phyloP scores from a whole-genome alignment of 2,329 filamentous ascomycete species.

The Xylaria sp. region DNA sequence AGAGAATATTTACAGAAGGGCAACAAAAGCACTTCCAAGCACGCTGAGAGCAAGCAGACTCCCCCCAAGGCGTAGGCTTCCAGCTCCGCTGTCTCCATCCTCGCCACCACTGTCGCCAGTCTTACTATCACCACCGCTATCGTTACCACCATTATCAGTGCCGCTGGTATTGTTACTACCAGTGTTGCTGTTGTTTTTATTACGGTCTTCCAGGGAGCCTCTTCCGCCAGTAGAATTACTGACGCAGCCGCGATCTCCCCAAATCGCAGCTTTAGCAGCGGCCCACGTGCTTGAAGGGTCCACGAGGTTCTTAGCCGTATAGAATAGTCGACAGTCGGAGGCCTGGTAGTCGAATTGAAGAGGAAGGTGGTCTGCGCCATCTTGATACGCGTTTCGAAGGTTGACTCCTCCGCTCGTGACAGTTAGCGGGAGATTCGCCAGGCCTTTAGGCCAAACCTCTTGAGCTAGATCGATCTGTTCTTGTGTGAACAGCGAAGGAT shows the following conservation, averaged over 20 bases:
- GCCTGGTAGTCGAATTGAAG: slow-evolving; percentile 34
- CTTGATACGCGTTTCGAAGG: slow-evolving; percentile 25
- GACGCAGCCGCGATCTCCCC: slow-evolving; percentile 51
- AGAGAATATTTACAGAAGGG: not conserved
- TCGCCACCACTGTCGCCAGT: not conserved
- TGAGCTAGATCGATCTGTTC: slow-evolving; percentile 6
- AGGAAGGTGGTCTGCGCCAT: slow-evolving; percentile 23
- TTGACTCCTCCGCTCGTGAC: slow-evolving; percentile 22
- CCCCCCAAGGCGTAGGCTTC: slow-evolving; percentile 3
- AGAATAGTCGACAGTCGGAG: slow-evolving; percentile 59
- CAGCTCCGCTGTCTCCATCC: slow-evolving; percentile 11
- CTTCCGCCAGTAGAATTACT: slow-evolving; percentile 40
- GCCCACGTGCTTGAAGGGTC: slow-evolving; percentile 56
- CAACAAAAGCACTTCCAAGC: not conserved
- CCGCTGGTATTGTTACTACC: not conserved
- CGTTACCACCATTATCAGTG: no score
- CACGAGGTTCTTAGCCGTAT: slow-evolving; percentile 56
- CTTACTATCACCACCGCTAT: not conserved
- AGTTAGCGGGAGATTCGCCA: not conserved
- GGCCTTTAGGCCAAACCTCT: slow-evolving; percentile 1
- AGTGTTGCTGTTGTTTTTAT: not conserved
- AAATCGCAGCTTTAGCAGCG: slow-evolving; percentile 52
- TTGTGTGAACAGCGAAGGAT: slow-evolving; percentile 10
- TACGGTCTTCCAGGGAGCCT: slow-evolving; percentile 11
- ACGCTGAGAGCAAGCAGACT: slow-evolving; percentile 2